Evolutionary conservation across 495 filamentous ascomycete genomes (phyloP), one percentile per base, ranked within the genome.

Genomic region (Beverwykella pulmonaria): DNA sequence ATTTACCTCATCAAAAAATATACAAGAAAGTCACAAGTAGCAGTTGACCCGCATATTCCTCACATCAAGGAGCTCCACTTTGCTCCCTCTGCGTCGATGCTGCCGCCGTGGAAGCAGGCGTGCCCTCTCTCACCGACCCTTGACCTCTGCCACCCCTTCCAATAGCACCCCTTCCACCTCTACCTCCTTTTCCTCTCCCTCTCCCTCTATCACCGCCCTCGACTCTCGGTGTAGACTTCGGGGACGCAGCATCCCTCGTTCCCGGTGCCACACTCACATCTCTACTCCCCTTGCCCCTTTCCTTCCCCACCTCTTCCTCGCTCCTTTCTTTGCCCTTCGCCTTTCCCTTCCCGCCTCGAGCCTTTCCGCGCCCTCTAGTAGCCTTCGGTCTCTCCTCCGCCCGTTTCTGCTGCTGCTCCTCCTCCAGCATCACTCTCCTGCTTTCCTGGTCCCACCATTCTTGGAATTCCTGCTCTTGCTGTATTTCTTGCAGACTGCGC

Each of bases 361-460:
- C 74, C 41, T 76, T 68, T 4, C 58, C 62, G 39, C 75, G 65
- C 7, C 62, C 62, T 22, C 57, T 41, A 27, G 63, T 50, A 25
- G 64, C 47, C 48, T 58, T 65, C 0, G 50, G 30, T 55, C 69
- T 22, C 56, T 64, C 76, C 23, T 65, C 54, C 30, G 70, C 59
- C 2, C 66, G 54, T 23, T 68, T 74, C 15, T 76, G 79, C 14
- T 76, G 79, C 14, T 78, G 78, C 57, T 87, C 88, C 17, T 89
- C 87, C 41, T 91, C 82, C 50, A 87, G 87, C 59, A 84, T 82
- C 3, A 90, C 79, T 52, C 89, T 83, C 68, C 84, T 83, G 74
- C 89, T 92, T 74, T 98, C 94, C 60, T 88, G 85, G 67, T 98
- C 93, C 94, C 94, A 98, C 94, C 95, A 98, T 73, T 93, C 88